Evolutionary conservation across 225 moss, liverwort and hornwort genomes (phyloP).

Genomic region (Straminergon stramineum): DNA sequence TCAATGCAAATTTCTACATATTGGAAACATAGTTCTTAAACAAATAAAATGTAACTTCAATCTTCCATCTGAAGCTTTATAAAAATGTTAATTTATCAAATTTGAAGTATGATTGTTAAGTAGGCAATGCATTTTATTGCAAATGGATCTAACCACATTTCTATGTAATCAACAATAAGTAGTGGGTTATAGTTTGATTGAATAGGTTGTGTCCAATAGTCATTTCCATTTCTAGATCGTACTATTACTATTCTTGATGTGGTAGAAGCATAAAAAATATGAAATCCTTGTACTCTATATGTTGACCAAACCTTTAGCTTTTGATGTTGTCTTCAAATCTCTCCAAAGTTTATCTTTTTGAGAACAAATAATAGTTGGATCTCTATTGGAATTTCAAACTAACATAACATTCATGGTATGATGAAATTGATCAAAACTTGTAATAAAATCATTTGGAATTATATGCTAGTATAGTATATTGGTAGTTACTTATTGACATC

Average conservation of each 20-base stretch:
- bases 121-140: not conserved
- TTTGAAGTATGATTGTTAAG: not conserved
- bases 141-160: not conserved
- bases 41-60: not conserved
- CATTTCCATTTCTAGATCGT: not conserved
- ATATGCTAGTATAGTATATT: not conserved
- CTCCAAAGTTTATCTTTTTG: not conserved
- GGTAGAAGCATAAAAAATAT: not conserved
- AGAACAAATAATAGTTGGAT: not conserved
- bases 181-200: not conserved
- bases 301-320: not conserved
- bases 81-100: not conserved
- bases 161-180: not conserved
- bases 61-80: not conserved
- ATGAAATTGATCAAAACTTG: not conserved
- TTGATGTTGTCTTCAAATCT: not conserved
- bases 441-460: not conserved
- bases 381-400: not conserved
- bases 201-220: not conserved
- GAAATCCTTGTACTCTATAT: not conserved
- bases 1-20: no score
- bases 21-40: not conserved
- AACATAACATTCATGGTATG: not conserved
- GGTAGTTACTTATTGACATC: not conserved
- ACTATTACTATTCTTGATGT: not conserved